These are phyloP conservation scores for Manihot esculenta DNA, from an alignment of 441 rosid genomes.

Conservation along the genomic window DNA sequence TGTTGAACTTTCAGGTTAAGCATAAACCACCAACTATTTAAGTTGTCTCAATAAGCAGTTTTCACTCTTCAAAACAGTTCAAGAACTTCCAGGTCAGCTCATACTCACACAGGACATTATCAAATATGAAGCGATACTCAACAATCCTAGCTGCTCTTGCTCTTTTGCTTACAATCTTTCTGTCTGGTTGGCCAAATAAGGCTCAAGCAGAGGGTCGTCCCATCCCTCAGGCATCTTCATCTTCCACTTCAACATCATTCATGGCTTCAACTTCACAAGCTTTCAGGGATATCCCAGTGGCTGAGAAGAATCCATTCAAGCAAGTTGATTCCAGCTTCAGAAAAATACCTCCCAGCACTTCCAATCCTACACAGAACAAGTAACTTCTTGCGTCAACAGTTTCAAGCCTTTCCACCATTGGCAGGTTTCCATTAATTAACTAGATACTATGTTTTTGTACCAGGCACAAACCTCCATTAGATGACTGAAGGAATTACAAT, in stretches of 20 bases:
- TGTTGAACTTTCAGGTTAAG: constrained; percentile 12
- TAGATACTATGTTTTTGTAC: constrained; percentile 25
- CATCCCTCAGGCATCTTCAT: constrained; percentile 6
- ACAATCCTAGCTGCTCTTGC: constrained; percentile 31
- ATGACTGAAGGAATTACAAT: constrained; percentile 26
- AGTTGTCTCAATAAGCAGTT: not conserved
- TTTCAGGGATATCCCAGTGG: constrained; percentile 10
- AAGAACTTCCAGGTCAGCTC: not conserved
- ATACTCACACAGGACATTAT: not conserved
- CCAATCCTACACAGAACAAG: constrained; percentile 80
- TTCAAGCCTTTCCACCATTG: constrained; percentile 18
- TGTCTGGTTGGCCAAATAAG: constrained; percentile 38
- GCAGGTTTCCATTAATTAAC: constrained; percentile 29
- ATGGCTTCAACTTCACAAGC: constrained; percentile 31
- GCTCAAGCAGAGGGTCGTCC: constrained; percentile 47
- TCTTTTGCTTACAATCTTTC: constrained; percentile 41
- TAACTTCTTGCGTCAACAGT: constrained; percentile 33
- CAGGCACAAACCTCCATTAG: constrained; percentile 39
- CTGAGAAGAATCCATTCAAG: constrained; percentile 34
- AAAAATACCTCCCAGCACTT: constrained; percentile 60
- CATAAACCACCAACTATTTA: constrained; percentile 11
- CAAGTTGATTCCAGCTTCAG: constrained; percentile 56
- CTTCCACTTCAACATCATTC: constrained; percentile 21
- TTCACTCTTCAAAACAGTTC: constrained; percentile 2
- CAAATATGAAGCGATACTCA: constrained; percentile 46